These are phyloP conservation scores for Hymenoscyphus occultus DNA, from an alignment of 2,329 filamentous ascomycete genomes.

Conservation along the genomic window DNA sequence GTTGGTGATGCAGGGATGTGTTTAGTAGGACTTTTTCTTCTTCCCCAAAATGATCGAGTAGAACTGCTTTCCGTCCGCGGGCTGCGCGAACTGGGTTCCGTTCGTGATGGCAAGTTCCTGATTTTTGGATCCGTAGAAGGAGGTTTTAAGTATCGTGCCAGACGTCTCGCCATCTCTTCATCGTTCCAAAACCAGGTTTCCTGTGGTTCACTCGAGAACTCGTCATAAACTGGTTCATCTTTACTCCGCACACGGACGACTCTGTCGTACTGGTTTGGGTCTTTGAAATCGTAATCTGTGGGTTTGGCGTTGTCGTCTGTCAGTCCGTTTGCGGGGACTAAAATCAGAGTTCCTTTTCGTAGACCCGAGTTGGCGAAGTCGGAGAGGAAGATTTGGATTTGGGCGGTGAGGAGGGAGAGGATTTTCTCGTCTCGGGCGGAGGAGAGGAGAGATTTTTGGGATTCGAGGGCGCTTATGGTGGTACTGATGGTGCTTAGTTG, in stretches of 20 bases:
- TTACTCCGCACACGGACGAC: constrained; percentile 26
- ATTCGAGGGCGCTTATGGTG: constrained; percentile 26
- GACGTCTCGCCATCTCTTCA: constrained; percentile 28
- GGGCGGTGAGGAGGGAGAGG: constrained; percentile 28
- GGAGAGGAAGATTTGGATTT: constrained; percentile 32
- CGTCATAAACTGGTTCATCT: constrained; percentile 14
- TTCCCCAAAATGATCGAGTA: constrained; percentile 22
- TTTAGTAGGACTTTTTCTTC: constrained; percentile 19
- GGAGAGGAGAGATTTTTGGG: constrained; percentile 24
- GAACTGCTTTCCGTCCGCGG: constrained; percentile 4
- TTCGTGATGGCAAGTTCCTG: constrained; percentile 3
- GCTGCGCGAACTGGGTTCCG: neutral
- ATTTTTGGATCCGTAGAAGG: constrained; percentile 16
- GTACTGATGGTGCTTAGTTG: constrained; percentile 27
- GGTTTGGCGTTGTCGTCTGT: constrained; percentile 27
- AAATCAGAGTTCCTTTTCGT: constrained; percentile 28
- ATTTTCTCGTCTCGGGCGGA: constrained; percentile 31
- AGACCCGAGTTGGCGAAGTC: constrained; percentile 29
- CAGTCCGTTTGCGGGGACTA: constrained; percentile 29
- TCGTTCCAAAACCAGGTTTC: constrained; percentile 29
- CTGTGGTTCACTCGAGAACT: constrained; percentile 8
- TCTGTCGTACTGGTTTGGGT: constrained; percentile 23
- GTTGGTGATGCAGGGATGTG: neutral
- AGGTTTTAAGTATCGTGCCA: constrained; percentile 28
- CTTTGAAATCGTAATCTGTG: constrained; percentile 26